Percentiles rank a stretch among this genome's conserved stretches.
These are phyloP conservation scores for Phytophthora citricola DNA, from an alignment of 352 stramenopile genomes.

Conservation along the genomic window DNA sequence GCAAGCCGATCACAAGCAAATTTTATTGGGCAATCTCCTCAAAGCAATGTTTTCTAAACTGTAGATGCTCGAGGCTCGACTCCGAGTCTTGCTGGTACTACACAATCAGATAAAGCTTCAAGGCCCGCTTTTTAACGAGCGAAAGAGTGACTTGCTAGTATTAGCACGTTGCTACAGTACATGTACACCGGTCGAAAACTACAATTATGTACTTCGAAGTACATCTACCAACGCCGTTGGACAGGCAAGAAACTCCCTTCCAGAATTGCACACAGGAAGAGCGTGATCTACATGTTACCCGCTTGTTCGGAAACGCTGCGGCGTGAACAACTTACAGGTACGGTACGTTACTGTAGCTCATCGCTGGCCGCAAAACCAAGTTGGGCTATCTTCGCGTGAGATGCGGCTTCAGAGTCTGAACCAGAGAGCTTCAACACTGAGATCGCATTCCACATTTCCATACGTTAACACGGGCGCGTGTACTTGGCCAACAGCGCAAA, in stretches of 20 bases:
- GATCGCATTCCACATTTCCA: slow-evolving; percentile 1
- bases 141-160: no score
- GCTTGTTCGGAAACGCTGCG: neutral
- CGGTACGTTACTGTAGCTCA: no score
- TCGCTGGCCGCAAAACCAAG: no score
- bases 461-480: slow-evolving; percentile 2
- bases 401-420: neutral
- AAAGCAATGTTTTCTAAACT: neutral
- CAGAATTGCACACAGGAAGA: neutral
- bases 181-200: no score
- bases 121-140: no score
- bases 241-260: neutral
- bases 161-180: no score
- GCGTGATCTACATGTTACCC: neutral
- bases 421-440: neutral
- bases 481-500: neutral
- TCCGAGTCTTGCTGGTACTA: no score
- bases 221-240: neutral
- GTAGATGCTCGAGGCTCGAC: neutral
- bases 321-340: neutral
- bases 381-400: neutral
- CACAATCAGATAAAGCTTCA: no score
- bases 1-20: neutral
- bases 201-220: no score
- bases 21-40: neutral